A percentile compares a stretch with the other conserved stretches of the same genome.
These are phyloP conservation scores for Solanum acaule DNA, from an alignment of 257 asterid species.

Conservation along the genomic window DNA sequence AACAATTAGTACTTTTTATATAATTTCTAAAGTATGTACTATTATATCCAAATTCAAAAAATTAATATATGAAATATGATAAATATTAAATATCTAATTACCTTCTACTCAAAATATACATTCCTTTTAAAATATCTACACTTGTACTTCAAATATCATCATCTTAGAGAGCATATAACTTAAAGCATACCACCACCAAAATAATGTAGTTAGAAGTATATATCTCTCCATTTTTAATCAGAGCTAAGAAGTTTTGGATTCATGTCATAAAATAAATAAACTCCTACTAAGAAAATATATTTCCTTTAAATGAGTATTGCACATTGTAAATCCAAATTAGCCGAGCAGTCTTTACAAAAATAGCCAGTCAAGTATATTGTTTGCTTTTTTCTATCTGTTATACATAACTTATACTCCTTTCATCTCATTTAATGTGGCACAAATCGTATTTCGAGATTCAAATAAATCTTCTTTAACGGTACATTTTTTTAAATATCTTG, in stretches of 20 bases:
- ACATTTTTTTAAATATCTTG: not conserved
- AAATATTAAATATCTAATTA: not conserved
- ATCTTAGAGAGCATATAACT: not conserved
- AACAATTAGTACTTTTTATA: not conserved
- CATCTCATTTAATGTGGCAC: not conserved
- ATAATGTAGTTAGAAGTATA: not conserved
- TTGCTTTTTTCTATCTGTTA: too few relatives aligned
- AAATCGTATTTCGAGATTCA: too few relatives aligned
- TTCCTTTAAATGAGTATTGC: not conserved
- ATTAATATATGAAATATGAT: too few relatives aligned
- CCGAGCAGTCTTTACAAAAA: too few relatives aligned
- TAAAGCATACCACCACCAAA: not conserved
- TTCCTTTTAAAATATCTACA: not conserved
- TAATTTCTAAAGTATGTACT: not conserved
- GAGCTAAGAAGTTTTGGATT: not conserved
- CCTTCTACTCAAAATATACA: not conserved
- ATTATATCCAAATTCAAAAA: not conserved
- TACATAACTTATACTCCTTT: too few relatives aligned
- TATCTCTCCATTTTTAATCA: not conserved
- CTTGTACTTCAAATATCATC: not conserved
- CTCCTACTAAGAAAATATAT: fast-evolving
- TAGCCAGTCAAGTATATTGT: too few relatives aligned
- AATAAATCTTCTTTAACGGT: not conserved
- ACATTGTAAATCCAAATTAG: not conserved
- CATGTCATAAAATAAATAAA: not conserved